These are phyloP conservation scores for Hepatocystis sp. DNA, from an alignment of 169 alveolate species.

Conservation along the genomic window DNA sequence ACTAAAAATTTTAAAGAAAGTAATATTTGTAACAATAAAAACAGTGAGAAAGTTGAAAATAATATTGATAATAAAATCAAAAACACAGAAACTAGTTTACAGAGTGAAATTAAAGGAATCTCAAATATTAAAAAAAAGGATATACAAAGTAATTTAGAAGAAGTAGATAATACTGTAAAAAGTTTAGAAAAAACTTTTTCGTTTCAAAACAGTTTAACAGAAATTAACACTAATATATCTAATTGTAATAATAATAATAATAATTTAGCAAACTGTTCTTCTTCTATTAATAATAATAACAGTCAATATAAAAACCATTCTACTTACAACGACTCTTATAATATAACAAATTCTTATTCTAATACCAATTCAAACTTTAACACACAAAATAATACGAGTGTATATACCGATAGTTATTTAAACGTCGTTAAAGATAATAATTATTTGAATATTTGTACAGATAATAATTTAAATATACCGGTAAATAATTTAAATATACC, in stretches of 20 bases:
- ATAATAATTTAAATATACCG: slow-evolving; percentile 4
- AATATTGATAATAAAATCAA: slow-evolving; percentile 7
- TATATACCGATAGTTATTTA: slow-evolving; percentile 11
- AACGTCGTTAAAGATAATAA: not conserved
- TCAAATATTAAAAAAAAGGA: slow-evolving; percentile 14
- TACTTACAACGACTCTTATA: slow-evolving; percentile 17
- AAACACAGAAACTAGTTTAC: not conserved
- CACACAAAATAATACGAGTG: not conserved
- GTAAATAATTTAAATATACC: too few relatives aligned
- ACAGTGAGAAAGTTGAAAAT: slow-evolving; percentile 21
- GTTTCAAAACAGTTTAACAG: slow-evolving; percentile 13
- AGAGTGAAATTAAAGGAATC: slow-evolving; percentile 14
- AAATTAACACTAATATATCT: slow-evolving; percentile 19
- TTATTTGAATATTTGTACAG: slow-evolving; percentile 3
- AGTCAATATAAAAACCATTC: not conserved
- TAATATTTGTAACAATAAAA: slow-evolving; percentile 20
- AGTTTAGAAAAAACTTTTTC: slow-evolving; percentile 2
- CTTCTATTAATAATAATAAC: slow-evolving; percentile 17
- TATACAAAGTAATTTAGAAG: not conserved
- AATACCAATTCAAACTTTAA: slow-evolving; percentile 5
- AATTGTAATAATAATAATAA: not conserved
- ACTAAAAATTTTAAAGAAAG: slow-evolving; percentile 14
- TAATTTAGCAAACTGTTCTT: slow-evolving; percentile 9
- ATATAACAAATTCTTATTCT: slow-evolving; percentile 2
- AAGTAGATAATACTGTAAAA: not conserved